A percentile compares a stretch with the other conserved stretches of the same genome.
phyloP scores from a whole-genome alignment of 2,329 filamentous ascomycete genomes.

The Alternaria infectoria region DNA sequence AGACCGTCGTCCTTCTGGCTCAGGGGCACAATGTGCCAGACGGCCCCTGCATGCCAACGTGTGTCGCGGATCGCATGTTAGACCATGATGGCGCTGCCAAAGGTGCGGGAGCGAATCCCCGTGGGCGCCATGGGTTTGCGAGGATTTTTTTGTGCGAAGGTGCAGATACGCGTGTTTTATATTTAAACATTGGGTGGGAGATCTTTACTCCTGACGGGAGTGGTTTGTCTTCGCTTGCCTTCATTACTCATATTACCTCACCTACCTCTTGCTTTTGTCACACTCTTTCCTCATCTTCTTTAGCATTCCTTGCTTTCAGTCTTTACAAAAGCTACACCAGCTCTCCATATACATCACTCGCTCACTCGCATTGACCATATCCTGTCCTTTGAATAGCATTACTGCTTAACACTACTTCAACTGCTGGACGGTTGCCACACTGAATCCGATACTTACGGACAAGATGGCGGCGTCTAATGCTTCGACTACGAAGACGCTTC shows the following conservation, averaged over 20 bases:
- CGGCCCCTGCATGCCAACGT: conserved; percentile 26
- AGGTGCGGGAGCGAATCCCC: conserved; percentile 22
- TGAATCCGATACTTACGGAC: conserved; percentile 2
- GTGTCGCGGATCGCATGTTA: conserved; percentile 16
- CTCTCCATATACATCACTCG: not conserved
- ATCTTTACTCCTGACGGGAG: conserved; percentile 10
- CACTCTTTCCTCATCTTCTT: not conserved
- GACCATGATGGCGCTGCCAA: conserved; percentile 7
- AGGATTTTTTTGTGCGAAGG: conserved; percentile 22
- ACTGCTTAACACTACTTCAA: conserved; percentile 6
- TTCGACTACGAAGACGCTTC: conserved; percentile 39
- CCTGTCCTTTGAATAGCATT: not conserved
- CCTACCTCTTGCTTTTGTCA: not conserved
- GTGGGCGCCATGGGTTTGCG: conserved; percentile 23
- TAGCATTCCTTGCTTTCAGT: not conserved
- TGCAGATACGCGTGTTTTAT: conserved; percentile 20
- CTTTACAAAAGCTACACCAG: conserved; percentile 2
- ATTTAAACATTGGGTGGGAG: conserved; percentile 19
- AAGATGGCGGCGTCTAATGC: conserved; percentile 37
- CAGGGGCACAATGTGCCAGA: conserved; percentile 30
- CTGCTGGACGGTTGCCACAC: conserved; percentile 43
- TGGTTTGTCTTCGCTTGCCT: not conserved
- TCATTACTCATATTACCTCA: not conserved
- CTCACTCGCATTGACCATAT: conserved; percentile 9
- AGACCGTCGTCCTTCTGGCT: conserved; percentile 22